phyloP scores from a whole-genome alignment of 164 flowering plant genomes.

The Warburgia ugandensis region DNA sequence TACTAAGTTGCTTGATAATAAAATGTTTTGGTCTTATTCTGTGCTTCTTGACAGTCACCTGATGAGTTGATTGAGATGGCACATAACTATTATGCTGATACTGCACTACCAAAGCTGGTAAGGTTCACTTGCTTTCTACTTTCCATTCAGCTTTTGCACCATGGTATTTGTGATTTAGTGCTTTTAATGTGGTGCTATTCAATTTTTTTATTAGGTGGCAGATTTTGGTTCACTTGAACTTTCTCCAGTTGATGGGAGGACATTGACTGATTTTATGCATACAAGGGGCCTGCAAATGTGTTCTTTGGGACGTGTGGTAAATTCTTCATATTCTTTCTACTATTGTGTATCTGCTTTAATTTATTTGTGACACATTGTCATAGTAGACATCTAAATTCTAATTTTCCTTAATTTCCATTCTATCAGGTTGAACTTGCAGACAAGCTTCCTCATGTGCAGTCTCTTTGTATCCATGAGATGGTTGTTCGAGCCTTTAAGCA shows the following conservation, averaged over 20 bases:
- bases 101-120: slow-evolving; percentile 92
- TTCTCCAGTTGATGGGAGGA: slow-evolving; percentile 97
- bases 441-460: slow-evolving; percentile 96
- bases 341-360: background rate
- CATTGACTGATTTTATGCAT: slow-evolving; percentile 95
- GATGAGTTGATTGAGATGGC: slow-evolving; percentile 92
- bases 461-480: slow-evolving; percentile 92
- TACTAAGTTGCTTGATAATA: no score
- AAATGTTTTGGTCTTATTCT: slow-evolving; percentile 13
- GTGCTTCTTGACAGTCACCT: slow-evolving; percentile 48
- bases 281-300: slow-evolving; percentile 85
- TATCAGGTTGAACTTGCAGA: slow-evolving; percentile 84
- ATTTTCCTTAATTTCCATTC: slow-evolving; percentile 1
- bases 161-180: slow-evolving; percentile 1
- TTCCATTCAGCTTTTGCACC: background rate
- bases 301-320: slow-evolving; percentile 90
- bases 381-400: background rate
- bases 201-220: slow-evolving; percentile 52
- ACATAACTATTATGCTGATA: slow-evolving; percentile 71
- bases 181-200: slow-evolving; percentile 10
- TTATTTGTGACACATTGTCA: background rate
- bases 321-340: slow-evolving; percentile 2
- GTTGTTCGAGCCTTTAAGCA: slow-evolving; percentile 89
- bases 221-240: slow-evolving; percentile 98
- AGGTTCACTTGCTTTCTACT: slow-evolving; percentile 5